Evolutionary conservation across 306 rosid species (phyloP).

Genomic region (Acacia confusa): DNA sequence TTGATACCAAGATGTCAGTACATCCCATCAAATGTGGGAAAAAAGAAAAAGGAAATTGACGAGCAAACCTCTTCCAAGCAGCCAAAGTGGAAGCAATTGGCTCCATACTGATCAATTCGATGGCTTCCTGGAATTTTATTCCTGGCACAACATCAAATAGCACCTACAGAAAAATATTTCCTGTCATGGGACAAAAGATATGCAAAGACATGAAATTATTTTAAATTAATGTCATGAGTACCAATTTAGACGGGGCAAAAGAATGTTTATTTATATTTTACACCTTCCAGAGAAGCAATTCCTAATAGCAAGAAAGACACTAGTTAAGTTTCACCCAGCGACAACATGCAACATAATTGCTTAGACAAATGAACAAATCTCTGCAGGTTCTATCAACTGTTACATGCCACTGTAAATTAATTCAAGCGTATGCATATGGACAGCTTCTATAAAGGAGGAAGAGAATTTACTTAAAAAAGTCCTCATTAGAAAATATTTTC

Average conservation of each 20-base stretch:
- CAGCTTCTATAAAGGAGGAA: neutral
- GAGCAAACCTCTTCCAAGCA: slow-evolving; percentile 75
- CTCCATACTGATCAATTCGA: slow-evolving; percentile 83
- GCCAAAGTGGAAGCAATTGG: slow-evolving; percentile 78
- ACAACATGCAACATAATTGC: neutral
- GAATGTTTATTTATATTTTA: neutral
- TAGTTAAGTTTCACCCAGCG: neutral
- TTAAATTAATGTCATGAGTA: neutral
- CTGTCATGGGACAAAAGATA: slow-evolving; percentile 33
- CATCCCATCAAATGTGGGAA: neutral
- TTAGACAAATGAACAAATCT: neutral
- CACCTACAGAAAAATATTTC: slow-evolving; percentile 65
- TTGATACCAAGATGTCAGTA: slow-evolving; percentile 3
- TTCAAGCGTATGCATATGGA: neutral
- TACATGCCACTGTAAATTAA: neutral
- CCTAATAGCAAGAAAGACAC: neutral
- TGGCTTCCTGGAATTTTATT: slow-evolving; percentile 86
- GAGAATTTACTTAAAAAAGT: neutral
- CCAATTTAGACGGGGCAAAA: neutral
- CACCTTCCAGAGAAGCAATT: neutral
- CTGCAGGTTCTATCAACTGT: neutral
- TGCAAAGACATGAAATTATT: neutral
- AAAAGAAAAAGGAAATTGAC: slow-evolving; percentile 18
- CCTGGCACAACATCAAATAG: slow-evolving; percentile 97
- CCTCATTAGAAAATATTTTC: neutral